These are phyloP conservation scores for Hanseniaspora lachancei DNA, from an alignment of 805 yeast species.

Conservation along the genomic window DNA sequence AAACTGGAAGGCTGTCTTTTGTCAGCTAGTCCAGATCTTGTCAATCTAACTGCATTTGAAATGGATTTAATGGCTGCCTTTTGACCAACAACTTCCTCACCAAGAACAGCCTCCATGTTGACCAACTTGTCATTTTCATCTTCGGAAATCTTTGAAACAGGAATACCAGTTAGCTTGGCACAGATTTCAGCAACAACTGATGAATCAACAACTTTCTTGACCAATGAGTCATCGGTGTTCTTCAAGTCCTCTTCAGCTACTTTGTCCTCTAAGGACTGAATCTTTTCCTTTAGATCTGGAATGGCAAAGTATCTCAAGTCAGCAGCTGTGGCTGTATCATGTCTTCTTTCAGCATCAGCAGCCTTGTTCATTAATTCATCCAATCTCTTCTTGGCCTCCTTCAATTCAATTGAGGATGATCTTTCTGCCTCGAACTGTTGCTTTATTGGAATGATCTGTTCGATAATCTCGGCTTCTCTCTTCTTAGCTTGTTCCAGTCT, in stretches of 20 bases:
- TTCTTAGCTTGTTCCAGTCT: conserved; percentile 68
- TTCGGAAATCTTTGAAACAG: conserved; percentile 85
- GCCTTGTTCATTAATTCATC: conserved; percentile 92
- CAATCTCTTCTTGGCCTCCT: conserved; percentile 73
- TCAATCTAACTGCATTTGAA: conserved; percentile 82
- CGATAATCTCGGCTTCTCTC: conserved; percentile 71
- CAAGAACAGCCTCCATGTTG: conserved; percentile 80
- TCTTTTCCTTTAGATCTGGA: conserved; percentile 74
- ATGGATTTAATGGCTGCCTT: conserved; percentile 92
- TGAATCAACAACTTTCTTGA: conserved; percentile 80
- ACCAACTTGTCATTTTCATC: conserved; percentile 90
- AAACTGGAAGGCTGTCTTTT: conserved; percentile 96
- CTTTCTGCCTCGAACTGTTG: conserved; percentile 79
- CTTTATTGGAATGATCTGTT: conserved; percentile 69
- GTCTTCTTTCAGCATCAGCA: conserved; percentile 90
- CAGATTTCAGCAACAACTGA: conserved; percentile 95
- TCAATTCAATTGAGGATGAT: conserved; percentile 81
- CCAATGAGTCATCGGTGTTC: conserved; percentile 48
- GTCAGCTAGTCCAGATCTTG: conserved; percentile 88
- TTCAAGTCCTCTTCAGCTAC: conserved; percentile 65
- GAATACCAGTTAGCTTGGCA: conserved; percentile 92
- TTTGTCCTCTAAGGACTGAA: conserved; percentile 57
- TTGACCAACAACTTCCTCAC: conserved; percentile 85
- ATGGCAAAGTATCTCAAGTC: conserved; percentile 94
- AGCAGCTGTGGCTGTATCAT: conserved; percentile 87